Conservation (phyloP, 1,139 yeast genomes). For the Geotrichum phurueaensis region DNA sequence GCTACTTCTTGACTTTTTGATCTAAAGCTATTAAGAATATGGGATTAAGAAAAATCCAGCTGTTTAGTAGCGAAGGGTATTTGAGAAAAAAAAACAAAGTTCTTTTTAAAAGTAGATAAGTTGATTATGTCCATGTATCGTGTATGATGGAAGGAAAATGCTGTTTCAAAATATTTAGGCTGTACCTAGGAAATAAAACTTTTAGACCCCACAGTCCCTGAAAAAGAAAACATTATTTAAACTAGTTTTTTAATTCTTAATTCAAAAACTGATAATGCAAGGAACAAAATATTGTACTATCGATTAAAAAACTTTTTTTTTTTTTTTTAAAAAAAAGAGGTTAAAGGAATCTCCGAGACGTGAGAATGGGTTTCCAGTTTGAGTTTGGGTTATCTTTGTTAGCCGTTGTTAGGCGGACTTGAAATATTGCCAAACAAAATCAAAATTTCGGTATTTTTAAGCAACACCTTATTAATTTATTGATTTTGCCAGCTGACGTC, state of each 20-base stretch:
- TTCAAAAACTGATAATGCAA: background rate
- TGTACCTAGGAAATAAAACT: background rate
- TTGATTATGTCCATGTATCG: no score
- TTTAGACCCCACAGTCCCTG: background rate
- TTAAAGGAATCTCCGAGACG: no score
- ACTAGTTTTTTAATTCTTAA: background rate
- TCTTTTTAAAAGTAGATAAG: no score
- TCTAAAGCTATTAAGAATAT: no score
- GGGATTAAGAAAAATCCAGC: no score
- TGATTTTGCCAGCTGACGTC: no score
- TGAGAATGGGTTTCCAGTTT: background rate
- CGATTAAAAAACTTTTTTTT: background rate
- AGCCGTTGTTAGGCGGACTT: background rate
- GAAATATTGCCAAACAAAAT: no score
- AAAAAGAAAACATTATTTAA: background rate
- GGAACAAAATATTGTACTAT: background rate
- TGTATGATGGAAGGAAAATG: no score
- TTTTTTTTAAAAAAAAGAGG: background rate
- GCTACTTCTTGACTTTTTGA: background rate
- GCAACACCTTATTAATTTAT: no score
- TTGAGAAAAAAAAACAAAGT: no score
- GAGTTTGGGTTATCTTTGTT: background rate
- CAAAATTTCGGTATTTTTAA: no score
- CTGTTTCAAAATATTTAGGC: background rate
- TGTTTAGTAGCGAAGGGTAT: no score